Base-by-base conservation (phyloP, 345 rosid genomes). In the Mangifera indica region DNA sequence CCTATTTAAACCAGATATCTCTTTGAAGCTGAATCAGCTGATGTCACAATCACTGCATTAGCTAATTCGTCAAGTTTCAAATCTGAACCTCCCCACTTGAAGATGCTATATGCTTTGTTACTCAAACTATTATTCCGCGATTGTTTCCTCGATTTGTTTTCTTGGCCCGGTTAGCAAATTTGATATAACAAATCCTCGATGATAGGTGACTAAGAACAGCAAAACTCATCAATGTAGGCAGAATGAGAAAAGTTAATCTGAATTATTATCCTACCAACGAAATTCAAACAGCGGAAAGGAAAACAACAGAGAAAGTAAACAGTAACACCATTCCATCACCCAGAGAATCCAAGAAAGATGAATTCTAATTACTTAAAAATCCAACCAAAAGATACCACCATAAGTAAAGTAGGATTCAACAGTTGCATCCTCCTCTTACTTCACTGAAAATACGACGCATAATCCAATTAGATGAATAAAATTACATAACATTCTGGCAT, bases 271-370 rank as follows among this genome's bases (percentile, higher is more conserved):
- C 61, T 15, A 40, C 49, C 46, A 62, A 37, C 9, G 21, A 60
- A 63, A 44, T 49, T 49, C 70, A 51, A 65, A 4, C 24, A 66
- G 69, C 26, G 56, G 22, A 66, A 46, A 64, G 40, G 29, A 63
- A 65, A 46, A 24, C 42, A 46, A 66, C 42, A 67, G 17, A 37
- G 12, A n/a, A 34, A 34, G n/a, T n/a, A 70, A 59, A 32, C 32
- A 10, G 65, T 11, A 18, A 4, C 2, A 29, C 9, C 12, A 21
- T 67, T 42, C 71, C n/a, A 21, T 67, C 2, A 29, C 59, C 29
- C 8, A 9, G 24, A 49, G 74, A 71, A 71, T 71, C 66, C 67
- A 71, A 71, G 67, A 71, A 48, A 71, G 1, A 46, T 48, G 32
- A 6, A 10, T 40, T 20, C 44, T 15, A 69, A 20, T 34, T 7